Base-by-base conservation (phyloP, 495 filamentous ascomycete genomes). In the Glutinoglossum americanum region DNA sequence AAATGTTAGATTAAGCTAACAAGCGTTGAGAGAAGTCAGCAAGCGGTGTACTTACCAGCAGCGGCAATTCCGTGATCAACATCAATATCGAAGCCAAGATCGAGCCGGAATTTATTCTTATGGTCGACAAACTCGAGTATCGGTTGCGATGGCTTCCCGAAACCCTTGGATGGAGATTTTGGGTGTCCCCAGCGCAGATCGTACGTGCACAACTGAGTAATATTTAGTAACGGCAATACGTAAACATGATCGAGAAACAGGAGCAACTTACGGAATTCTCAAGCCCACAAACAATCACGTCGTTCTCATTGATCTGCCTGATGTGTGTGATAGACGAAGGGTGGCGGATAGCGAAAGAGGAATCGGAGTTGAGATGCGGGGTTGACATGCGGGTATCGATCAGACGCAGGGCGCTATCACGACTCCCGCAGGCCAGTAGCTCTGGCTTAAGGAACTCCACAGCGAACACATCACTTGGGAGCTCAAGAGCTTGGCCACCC, bases 41-140 rank as follows among this genome's bases (percentile, higher is more conserved):
- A 27, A 58, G 21, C 19, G 27, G 28, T 17, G 28, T 1, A 56
- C 57, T 32, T 37, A 59, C 57, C 65, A 3, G 64, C 68, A 30
- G 68, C 68, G 13, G 67, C 54, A 2, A 70, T 32, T 23, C 64
- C 64, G 2, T 61, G 35, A 0, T 64, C 49, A 1, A 58, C 8
- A 51, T 62, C 44, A n/a, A 66, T 57, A 27, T 66, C 67, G 41
- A 69, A 32, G 10, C 64, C 66, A 3, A 66, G 41, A 26, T 39
- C 44, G 21, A 60, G 10, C 3, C 21, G 57, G 32, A 25, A 60
- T 15, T 60, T 33, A 33, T 60, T 60, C 8, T 21, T 21, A 26
- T 59, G 33, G 4, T 47, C 30, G 6, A 44, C 10, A 28, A 58
- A 59, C 21, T 17, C 19, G 8, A 58, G 21, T 10, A 59, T 11